phyloP scores from a whole-genome alignment of 1,139 yeast species.

The Hanseniaspora sp. region DNA sequence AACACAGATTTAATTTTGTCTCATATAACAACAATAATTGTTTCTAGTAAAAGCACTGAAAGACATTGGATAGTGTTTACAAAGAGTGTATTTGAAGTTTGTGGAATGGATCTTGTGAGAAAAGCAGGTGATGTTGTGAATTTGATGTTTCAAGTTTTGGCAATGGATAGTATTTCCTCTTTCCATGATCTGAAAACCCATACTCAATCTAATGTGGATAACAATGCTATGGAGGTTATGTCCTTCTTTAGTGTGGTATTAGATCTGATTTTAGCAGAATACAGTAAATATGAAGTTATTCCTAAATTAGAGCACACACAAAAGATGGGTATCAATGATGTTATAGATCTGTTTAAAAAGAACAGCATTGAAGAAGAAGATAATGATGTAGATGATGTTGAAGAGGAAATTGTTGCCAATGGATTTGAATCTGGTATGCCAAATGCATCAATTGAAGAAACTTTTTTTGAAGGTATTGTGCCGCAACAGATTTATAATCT shows the following conservation, averaged over 20 bases:
- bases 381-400: background rate
- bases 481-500: background rate
- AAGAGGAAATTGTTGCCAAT: background rate
- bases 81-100: background rate
- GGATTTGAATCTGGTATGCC: background rate
- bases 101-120: conserved; percentile 6
- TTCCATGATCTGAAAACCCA: background rate
- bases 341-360: background rate
- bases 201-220: background rate
- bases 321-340: background rate
- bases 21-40: background rate
- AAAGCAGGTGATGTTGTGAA: conserved; percentile 9
- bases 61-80: conserved; percentile 6
- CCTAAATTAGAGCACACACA: too few species aligned
- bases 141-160: conserved; percentile 9
- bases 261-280: background rate
- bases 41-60: background rate
- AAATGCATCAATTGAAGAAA: background rate
- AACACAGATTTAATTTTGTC: conserved; percentile 9
- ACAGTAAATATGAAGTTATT: background rate
- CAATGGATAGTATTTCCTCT: background rate
- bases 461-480: background rate
- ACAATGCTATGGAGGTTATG: background rate
- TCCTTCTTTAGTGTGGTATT: background rate
- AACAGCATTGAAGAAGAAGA: background rate